These are phyloP conservation scores for Tripterygium wilfordii DNA, from an alignment of 177 flowering plant genomes.

Conservation along the genomic window DNA sequence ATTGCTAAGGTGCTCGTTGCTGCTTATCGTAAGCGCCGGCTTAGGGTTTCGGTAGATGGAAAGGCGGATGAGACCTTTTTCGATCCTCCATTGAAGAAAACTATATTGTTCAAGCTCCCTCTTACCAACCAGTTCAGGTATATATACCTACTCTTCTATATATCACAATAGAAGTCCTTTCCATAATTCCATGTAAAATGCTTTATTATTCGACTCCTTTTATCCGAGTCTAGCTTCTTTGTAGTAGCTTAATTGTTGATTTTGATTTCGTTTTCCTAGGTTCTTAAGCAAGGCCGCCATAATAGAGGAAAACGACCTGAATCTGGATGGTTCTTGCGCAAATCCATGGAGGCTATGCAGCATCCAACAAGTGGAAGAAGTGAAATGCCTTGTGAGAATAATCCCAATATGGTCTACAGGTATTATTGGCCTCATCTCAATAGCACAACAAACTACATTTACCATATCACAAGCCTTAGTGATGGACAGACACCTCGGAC, in stretches of 20 bases:
- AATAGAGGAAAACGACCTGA: conserved; percentile 27
- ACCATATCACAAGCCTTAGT: conserved; percentile 46
- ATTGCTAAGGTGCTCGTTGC: conserved; percentile 53
- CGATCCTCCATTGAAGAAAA: conserved; percentile 47
- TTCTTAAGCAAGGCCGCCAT: conserved; percentile 48
- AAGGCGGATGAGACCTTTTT: conserved; percentile 19
- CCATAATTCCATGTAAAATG: too few relatives aligned
- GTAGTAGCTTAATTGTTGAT: too few relatives aligned
- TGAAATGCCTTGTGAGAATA: conserved; percentile 42
- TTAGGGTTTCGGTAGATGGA: conserved; percentile 26
- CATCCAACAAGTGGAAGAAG: conserved; percentile 52
- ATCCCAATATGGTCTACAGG: conserved; percentile 55
- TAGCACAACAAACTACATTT: conserved; percentile 51
- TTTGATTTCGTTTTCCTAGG: conserved; percentile 15
- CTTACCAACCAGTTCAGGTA: conserved; percentile 61
- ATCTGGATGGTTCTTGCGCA: conserved; percentile 21
- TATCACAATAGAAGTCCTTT: too few relatives aligned
- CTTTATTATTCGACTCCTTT: too few relatives aligned
- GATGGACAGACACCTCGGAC: conserved; percentile 57
- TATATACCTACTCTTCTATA: too few relatives aligned
- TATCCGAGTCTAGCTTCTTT: too few relatives aligned
- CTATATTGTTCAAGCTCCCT: conserved; percentile 35
- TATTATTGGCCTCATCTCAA: conserved; percentile 33
- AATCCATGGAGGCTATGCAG: conserved; percentile 47
- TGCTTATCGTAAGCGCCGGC: conserved; percentile 48